Evolutionary conservation across 805 yeast species (phyloP).

Genomic region (Clavispora asparagi): DNA sequence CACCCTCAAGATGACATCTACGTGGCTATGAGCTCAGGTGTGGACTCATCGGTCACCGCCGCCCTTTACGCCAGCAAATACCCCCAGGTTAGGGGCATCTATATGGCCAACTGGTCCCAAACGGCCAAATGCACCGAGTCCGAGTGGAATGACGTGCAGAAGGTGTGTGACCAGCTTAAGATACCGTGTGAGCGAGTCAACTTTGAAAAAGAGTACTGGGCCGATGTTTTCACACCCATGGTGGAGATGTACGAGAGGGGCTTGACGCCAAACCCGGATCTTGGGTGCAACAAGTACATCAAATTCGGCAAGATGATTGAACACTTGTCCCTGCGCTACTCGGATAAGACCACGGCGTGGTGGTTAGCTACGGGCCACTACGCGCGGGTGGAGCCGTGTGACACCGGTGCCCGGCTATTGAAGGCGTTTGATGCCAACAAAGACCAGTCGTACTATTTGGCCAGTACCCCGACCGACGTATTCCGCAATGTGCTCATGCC

Average conservation of each 20-base stretch:
- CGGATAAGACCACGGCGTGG: slow-evolving; percentile 40
- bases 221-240: slow-evolving; percentile 90
- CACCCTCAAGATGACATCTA: slow-evolving; percentile 52
- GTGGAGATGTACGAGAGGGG: slow-evolving; percentile 65
- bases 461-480: slow-evolving; percentile 50
- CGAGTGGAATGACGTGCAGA: slow-evolving; percentile 83
- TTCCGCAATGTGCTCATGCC: slow-evolving; percentile 64
- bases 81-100: slow-evolving; percentile 69
- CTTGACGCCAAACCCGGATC: slow-evolving; percentile 91
- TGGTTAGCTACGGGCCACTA: slow-evolving; percentile 93
- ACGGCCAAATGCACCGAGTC: slow-evolving; percentile 69
- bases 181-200: slow-evolving; percentile 74
- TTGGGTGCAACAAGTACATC: slow-evolving; percentile 76
- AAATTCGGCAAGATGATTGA: slow-evolving; percentile 79
- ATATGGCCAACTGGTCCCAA: slow-evolving; percentile 90
- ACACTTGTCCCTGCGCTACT: slow-evolving; percentile 32
- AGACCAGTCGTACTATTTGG: slow-evolving; percentile 89
- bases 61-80: slow-evolving; percentile 52
- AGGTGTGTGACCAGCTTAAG: slow-evolving; percentile 52
- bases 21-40: slow-evolving; percentile 96
- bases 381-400: slow-evolving; percentile 45
- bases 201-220: slow-evolving; percentile 92
- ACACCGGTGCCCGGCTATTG: slow-evolving; percentile 41
- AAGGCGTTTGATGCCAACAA: slow-evolving; percentile 57
- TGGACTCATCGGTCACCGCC: slow-evolving; percentile 89